phyloP scores from a whole-genome alignment of 2,329 filamentous ascomycete genomes.

The Aureobasidium sp. region DNA sequence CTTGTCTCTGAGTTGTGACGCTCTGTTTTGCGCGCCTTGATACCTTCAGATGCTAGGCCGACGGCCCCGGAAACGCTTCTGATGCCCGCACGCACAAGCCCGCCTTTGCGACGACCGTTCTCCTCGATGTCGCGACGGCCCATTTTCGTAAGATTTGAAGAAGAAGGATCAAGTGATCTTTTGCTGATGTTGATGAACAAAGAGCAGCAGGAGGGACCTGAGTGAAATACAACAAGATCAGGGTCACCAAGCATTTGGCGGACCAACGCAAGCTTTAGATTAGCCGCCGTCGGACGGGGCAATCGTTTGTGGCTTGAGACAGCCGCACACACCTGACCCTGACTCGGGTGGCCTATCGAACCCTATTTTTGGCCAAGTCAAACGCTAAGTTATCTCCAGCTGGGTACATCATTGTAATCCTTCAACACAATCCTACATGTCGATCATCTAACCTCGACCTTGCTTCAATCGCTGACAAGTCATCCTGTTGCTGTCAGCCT shows the following conservation, averaged over 20 bases:
- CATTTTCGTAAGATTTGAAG: not conserved
- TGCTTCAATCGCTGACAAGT: not conserved
- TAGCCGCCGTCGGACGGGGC: not conserved
- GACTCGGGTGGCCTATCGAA: not conserved
- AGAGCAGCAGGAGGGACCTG: too few relatives aligned
- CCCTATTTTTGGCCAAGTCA: not conserved
- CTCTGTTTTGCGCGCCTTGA: not conserved
- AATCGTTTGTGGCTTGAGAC: not conserved
- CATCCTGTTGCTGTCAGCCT: not conserved
- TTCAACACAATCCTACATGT: not conserved
- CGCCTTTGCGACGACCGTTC: not conserved
- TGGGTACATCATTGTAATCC: not conserved
- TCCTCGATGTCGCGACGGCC: not conserved
- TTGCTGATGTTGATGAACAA: not conserved
- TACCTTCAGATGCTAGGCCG: constrained; percentile 1
- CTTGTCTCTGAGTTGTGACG: not conserved
- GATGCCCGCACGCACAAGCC: not conserved
- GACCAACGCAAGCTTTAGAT: not conserved
- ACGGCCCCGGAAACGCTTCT: not conserved
- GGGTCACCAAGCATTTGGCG: not conserved
- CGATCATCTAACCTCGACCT: not conserved
- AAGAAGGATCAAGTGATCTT: too few relatives aligned
- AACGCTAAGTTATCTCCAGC: not conserved
- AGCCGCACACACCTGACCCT: not conserved
- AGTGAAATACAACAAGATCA: not conserved